Percentiles rank a stretch among this genome's conserved stretches.
phyloP scores from a whole-genome alignment of 2,329 filamentous ascomycete species.

The Phoma sp. region DNA sequence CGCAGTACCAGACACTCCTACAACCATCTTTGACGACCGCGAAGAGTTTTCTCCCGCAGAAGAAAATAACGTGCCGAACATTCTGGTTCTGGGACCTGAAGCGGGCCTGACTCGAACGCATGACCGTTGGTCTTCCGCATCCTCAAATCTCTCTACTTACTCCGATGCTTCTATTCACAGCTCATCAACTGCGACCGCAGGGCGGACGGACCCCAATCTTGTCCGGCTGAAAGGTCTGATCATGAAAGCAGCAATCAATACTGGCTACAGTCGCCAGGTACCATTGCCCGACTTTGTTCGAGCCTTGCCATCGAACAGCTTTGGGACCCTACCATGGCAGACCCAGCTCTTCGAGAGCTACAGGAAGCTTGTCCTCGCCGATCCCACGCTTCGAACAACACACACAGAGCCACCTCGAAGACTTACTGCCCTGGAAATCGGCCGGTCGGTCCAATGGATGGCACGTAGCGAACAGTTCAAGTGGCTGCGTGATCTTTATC shows the following conservation, averaged over 20 bases:
- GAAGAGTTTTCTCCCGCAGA: constrained; percentile 73
- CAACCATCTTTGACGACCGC: constrained; percentile 93
- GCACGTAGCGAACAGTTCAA: constrained; percentile 72
- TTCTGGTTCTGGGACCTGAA: constrained; percentile 80
- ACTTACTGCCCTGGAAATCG: constrained; percentile 76
- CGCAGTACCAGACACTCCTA: constrained; percentile 79
- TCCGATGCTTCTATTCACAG: constrained; percentile 70
- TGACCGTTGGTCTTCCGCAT: constrained; percentile 78
- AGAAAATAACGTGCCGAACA: constrained; percentile 80
- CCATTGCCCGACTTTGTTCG: constrained; percentile 78
- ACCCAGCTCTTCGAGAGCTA: constrained; percentile 76
- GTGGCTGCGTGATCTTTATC: constrained; percentile 83
- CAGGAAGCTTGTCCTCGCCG: constrained; percentile 76
- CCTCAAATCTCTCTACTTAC: constrained; percentile 77
- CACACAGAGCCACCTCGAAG: constrained; percentile 62
- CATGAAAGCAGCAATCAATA: constrained; percentile 83
- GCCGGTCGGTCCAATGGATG: constrained; percentile 79
- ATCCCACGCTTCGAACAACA: constrained; percentile 65
- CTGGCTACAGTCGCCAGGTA: constrained; percentile 72
- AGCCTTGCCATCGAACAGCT: constrained; percentile 74
- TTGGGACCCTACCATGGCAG: constrained; percentile 75
- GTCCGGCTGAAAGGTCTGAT: constrained; percentile 79
- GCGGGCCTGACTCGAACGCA: constrained; percentile 58
- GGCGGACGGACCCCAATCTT: constrained; percentile 76
- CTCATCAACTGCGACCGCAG: constrained; percentile 72